These are phyloP conservation scores for Aechmea fasciata DNA, from an alignment of 176 grass and related monocot species.

Conservation along the genomic window DNA sequence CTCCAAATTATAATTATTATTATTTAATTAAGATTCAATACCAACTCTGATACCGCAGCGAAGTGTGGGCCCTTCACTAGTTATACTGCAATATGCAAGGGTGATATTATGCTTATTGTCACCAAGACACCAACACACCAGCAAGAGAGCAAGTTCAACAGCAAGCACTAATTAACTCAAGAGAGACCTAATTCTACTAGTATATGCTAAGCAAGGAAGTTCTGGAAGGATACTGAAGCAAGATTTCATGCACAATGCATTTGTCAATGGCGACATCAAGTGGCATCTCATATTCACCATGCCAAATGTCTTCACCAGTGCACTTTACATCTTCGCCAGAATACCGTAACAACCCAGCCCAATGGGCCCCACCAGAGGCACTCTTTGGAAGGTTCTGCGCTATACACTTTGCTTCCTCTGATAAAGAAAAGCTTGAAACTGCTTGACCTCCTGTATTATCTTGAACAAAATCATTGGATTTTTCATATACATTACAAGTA, in stretches of 20 bases:
- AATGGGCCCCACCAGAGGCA: slow-evolving; percentile 54
- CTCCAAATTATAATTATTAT: too few species aligned
- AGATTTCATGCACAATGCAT: slow-evolving; percentile 79
- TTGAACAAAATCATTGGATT: slow-evolving; percentile 28
- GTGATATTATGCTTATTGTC: too few species aligned
- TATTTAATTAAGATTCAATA: too few species aligned
- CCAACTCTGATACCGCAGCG: too few species aligned
- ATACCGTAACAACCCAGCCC: slow-evolving; percentile 65
- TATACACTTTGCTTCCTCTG: slow-evolving; percentile 23
- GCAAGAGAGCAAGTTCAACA: too few species aligned
- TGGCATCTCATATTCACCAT: slow-evolving; percentile 43
- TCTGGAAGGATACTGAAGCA: slow-evolving; percentile 93
- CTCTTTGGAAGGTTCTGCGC: slow-evolving; percentile 19
- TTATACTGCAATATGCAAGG: too few species aligned
- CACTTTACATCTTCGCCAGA: slow-evolving; percentile 33
- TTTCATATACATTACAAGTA: slow-evolving; percentile 21
- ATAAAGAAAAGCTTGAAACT: slow-evolving; percentile 20
- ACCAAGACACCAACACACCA: too few species aligned
- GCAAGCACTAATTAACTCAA: background rate
- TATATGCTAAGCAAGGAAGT: background rate
- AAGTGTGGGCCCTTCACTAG: too few species aligned
- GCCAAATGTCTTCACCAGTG: slow-evolving; percentile 21
- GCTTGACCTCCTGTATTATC: slow-evolving; percentile 22
- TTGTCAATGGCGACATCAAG: slow-evolving; percentile 81
- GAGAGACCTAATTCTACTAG: background rate